Evolutionary conservation across 2,329 filamentous ascomycete genomes (phyloP).

Genomic region (Shiraia sp.): DNA sequence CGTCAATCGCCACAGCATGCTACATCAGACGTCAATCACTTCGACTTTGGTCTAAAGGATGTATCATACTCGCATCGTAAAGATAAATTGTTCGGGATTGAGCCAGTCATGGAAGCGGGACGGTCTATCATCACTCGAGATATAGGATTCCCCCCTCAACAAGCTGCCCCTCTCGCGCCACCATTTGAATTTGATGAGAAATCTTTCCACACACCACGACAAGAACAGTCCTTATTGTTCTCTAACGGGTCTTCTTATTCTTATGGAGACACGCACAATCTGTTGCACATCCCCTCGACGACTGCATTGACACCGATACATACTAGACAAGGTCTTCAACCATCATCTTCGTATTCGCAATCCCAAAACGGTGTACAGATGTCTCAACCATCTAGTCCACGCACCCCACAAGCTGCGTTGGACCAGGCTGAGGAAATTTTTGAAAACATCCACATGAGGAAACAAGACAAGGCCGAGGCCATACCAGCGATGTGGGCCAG

Average conservation of each 20-base stretch:
- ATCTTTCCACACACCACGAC: constrained; percentile 6
- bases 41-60: constrained; percentile 26
- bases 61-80: not conserved
- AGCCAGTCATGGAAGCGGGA: constrained; percentile 2
- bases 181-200: constrained; percentile 26
- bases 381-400: constrained; percentile 10
- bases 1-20: not conserved
- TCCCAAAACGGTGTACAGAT: constrained; percentile 25
- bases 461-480: constrained; percentile 5
- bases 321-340: constrained; percentile 10
- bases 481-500: constrained; percentile 42
- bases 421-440: constrained; percentile 39
- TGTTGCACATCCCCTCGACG: constrained; percentile 29
- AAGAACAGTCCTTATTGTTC: constrained; percentile 25
- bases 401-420: constrained; percentile 31
- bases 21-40: constrained; percentile 23
- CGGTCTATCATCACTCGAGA: constrained; percentile 13
- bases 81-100: not conserved
- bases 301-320: not conserved
- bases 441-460: constrained; percentile 12
- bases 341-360: constrained; percentile 28
- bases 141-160: constrained; percentile 27
- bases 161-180: constrained; percentile 30
- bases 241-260: constrained; percentile 35
- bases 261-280: constrained; percentile 41